Conservation (phyloP, 345 rosid species). For the Nephelium lappaceum region DNA sequence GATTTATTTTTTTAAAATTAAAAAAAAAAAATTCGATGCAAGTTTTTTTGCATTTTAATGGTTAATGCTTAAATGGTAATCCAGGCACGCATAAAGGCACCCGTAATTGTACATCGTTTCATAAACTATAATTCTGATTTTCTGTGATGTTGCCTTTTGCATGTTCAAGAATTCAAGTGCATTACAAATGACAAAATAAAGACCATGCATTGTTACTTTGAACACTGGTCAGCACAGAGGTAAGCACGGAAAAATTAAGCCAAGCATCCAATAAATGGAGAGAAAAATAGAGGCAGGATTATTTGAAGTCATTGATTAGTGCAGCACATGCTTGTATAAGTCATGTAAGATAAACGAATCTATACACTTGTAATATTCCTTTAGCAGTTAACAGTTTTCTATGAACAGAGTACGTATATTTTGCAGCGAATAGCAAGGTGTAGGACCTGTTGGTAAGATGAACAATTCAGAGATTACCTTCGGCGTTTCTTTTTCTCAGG, state of each 20-base stretch:
- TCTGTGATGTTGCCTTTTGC: background rate
- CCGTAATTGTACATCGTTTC: too few relatives aligned
- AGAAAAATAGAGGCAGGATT: background rate
- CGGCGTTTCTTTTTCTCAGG: constrained; percentile 40
- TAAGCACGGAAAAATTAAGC: too few relatives aligned
- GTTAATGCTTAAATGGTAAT: too few relatives aligned
- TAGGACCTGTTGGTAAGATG: background rate
- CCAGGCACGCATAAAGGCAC: too few relatives aligned
- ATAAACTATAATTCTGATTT: background rate
- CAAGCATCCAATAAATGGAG: background rate
- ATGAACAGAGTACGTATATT: background rate
- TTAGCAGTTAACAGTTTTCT: background rate
- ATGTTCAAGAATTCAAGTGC: background rate
- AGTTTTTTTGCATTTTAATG: too few relatives aligned
- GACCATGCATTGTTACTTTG: too few relatives aligned
- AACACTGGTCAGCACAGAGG: too few relatives aligned
- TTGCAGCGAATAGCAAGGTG: background rate
- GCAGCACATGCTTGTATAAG: background rate
- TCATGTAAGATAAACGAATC: background rate
- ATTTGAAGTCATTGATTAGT: background rate
- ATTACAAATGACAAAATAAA: background rate
- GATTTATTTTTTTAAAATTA: too few relatives aligned
- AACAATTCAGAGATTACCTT: constrained; percentile 11
- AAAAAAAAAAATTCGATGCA: too few relatives aligned
- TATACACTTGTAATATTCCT: background rate